Base-by-base conservation (phyloP, 2,329 filamentous ascomycete species). In the Harringtonia aguacate region DNA sequence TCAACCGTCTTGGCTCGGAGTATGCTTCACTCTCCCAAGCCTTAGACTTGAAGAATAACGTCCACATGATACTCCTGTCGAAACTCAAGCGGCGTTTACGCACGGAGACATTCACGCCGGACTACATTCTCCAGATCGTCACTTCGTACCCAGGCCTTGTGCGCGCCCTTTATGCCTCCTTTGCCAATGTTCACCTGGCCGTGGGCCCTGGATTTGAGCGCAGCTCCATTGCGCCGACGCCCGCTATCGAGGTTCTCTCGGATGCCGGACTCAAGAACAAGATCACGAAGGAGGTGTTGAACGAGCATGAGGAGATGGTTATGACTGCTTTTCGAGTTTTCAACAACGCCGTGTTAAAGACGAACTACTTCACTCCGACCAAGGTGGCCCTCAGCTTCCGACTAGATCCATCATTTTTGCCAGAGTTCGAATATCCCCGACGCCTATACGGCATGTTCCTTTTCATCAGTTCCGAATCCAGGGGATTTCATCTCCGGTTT, bases 301-400 rank as follows among this genome's bases (percentile, higher is more conserved):
- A 94, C 58, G 90, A 98, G 67, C 89, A 98, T 65, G 88, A 98
- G 59, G 84, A 90, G 60, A 94, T 95, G 81, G 92, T 98, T 54
- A 94, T 98, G 87, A 87, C 81, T 35, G 87, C 89, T 15, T 97
- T 98, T 77, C 81, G 87, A 44, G 81, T 92, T 50, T 98, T 98
- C 79, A 98, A 98, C 71, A 81, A 78, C 46, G 79, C 85, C 38
- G 81, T 97, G 37, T 73, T 97, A 53, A 98, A 97, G 77, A 98
- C 92, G 55, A 98, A 98, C 71, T 95, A 94, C 72, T 82, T 80
- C 61, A 98, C 92, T 1, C 92, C 92, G 0, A 98, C 92, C 51
- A 98, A 98, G 74, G 90, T 98, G 33, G 92, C 92, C 10, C 75
- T 98, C 54, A 95, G 88, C 69, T 98, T 98, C 79, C 85, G 92